Evolutionary conservation across 2,329 filamentous ascomycete species (phyloP), one percentile per base, ranked within the genome.

Genomic region (Dactylellina parvicollis): DNA sequence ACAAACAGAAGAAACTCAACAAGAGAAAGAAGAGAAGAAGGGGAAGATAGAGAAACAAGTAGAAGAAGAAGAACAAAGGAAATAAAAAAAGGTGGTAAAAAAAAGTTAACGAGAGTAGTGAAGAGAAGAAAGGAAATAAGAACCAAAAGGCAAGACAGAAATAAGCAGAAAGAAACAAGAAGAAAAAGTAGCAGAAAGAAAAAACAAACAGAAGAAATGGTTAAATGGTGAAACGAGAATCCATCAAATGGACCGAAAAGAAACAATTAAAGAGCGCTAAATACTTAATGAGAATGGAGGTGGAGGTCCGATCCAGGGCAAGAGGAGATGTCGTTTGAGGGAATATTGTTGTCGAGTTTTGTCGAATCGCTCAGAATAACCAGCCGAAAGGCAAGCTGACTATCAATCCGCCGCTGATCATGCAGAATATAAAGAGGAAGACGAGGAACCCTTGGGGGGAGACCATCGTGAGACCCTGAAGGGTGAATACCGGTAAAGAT

Each of bases 401-500:
- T 40, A 67, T 12, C n/a, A 67, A 20, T 4, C 22, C 26, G 1
- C 62, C 62, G n/a, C 32, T 42, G 22, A 59, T 18, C 2, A 8
- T 46, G 30, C 52, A 52, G 12, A 67, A 22, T 20, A 57, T 24
- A 26, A 67, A 46, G 18, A 67, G 18, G 24, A 47, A 44, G n/a
- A 52, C 10, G 5, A 67, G 40, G 26, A 67, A 52, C 18, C 52
- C 52, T 18, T 42, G 20, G 5, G 62, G 34, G n/a, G 61, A 26
- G 16, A 66, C 30, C 2, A 24, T 36, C 3, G 16, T 22, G 10
- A 40, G 16, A 50, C 26, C 44, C 16, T 20, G 22, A 20, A 49
- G 14, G 30, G 28, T 49, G 32, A 59, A 67, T 1, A 3, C 18
- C 1, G 32, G 44, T 18, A 52, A 52, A 22, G 42, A 4, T 36